Evolutionary conservation across 306 rosid genomes (phyloP).

Genomic region (Citrullus mucosospermus): DNA sequence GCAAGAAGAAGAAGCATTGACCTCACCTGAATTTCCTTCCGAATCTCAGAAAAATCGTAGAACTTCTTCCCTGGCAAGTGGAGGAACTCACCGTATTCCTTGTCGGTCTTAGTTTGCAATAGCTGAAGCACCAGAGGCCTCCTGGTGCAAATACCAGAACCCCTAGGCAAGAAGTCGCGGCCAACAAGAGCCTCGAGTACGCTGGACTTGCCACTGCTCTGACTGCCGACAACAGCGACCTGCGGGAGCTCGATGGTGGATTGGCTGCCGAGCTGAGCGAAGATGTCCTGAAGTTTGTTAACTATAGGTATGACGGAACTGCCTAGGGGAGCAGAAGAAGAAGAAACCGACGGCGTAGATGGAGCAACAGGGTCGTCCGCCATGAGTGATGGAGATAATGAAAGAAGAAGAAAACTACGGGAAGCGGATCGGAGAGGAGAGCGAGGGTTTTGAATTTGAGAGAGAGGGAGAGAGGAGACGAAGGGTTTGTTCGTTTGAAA

Average conservation of each 20-base stretch:
- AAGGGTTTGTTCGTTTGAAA: background rate
- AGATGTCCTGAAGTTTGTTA: constrained; percentile 92
- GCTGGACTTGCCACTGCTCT: constrained; percentile 98
- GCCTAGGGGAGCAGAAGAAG: constrained; percentile 45
- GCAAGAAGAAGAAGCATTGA: background rate
- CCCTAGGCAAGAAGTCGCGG: constrained; percentile 90
- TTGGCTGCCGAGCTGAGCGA: constrained; percentile 82
- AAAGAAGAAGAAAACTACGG: background rate
- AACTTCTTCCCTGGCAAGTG: constrained; percentile 68
- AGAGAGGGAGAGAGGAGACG: background rate
- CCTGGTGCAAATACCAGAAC: constrained; percentile 83
- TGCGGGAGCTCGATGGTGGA: constrained; percentile 93
- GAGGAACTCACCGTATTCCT: constrained; percentile 93
- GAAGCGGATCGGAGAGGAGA: background rate
- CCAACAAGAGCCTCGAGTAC: constrained; percentile 95
- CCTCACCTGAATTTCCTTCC: constrained; percentile 83
- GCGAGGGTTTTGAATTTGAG: constrained; percentile 6
- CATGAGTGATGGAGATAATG: background rate
- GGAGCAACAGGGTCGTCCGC: constrained; percentile 11
- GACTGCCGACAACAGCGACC: constrained; percentile 96
- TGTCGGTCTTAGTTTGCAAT: constrained; percentile 57
- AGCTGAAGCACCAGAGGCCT: constrained; percentile 94
- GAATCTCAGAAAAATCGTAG: constrained; percentile 73
- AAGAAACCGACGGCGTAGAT: constrained; percentile 4
- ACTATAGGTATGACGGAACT: constrained; percentile 77